phyloP scores from a whole-genome alignment of 495 filamentous ascomycete genomes.

The Penicillium canariense region DNA sequence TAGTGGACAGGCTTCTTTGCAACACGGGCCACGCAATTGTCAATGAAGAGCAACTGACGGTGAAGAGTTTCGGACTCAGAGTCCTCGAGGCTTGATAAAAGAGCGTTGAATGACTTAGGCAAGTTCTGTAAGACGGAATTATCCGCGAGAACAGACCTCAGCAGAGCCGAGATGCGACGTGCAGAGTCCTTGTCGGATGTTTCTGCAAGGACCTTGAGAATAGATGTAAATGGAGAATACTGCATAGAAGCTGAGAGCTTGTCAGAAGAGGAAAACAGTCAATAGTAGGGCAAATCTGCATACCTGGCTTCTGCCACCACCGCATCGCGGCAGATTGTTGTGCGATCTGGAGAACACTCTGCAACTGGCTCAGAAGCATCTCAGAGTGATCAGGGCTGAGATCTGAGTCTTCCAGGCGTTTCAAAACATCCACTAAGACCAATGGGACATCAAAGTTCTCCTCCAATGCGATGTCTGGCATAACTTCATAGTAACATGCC shows the following conservation, averaged over 20 bases:
- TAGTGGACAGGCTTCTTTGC: slow-evolving; percentile 75
- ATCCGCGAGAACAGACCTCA: slow-evolving; percentile 36
- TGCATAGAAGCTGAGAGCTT: slow-evolving; percentile 36
- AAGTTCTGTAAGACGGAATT: slow-evolving; percentile 35
- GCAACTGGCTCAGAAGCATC: slow-evolving; percentile 64
- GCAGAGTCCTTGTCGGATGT: slow-evolving; percentile 36
- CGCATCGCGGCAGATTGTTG: slow-evolving; percentile 73
- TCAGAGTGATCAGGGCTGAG: slow-evolving; percentile 40
- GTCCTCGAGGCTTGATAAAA: slow-evolving; percentile 45
- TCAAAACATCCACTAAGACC: slow-evolving; percentile 64
- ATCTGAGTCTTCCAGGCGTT: slow-evolving; percentile 43
- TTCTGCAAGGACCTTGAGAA: slow-evolving; percentile 40
- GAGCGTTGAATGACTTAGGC: slow-evolving; percentile 32
- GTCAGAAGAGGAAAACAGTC: not conserved
- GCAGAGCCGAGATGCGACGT: slow-evolving; percentile 32
- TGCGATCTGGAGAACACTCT: slow-evolving; percentile 74
- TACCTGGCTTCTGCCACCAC: slow-evolving; percentile 72
- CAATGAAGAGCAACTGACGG: slow-evolving; percentile 59
- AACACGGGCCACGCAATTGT: slow-evolving; percentile 72
- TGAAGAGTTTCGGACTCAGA: slow-evolving; percentile 33
- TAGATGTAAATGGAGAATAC: slow-evolving; percentile 47
- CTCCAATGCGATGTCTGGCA: slow-evolving; percentile 74
- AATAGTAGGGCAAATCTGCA: not conserved
- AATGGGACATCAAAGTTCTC: slow-evolving; percentile 84
- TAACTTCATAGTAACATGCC: slow-evolving; percentile 72